Percentiles rank a stretch among this genome's conserved stretches.
Evolutionary conservation across 164 flowering plant species (phyloP).

Genomic region (Cinnamomum micranthum): DNA sequence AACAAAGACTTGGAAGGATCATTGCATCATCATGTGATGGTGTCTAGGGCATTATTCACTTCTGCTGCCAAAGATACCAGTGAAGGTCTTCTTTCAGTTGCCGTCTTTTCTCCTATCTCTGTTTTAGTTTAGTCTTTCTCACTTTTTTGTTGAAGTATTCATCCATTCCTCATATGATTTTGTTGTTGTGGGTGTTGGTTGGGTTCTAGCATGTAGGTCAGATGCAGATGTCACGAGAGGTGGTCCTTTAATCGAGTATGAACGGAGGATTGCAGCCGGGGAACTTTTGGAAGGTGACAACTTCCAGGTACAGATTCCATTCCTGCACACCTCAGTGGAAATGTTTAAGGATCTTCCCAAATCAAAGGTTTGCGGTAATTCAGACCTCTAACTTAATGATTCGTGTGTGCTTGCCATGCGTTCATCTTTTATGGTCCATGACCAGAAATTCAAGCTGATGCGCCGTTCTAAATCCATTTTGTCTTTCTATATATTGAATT

Average conservation of each 20-base stretch:
- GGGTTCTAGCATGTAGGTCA: conserved; percentile 1
- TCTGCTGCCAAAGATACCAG: conserved; percentile 36
- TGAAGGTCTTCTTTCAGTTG: conserved; percentile 37
- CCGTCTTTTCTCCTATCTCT: neutral
- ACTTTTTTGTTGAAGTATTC: neutral
- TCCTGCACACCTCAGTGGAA: neutral
- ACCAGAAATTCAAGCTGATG: neutral
- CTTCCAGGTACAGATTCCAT: conserved; percentile 53
- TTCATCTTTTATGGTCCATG: neutral
- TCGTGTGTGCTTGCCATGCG: neutral
- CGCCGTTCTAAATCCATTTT: no score
- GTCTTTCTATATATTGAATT: no score
- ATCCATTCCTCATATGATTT: no score
- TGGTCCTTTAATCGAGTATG: conserved; percentile 94
- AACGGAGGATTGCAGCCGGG: conserved; percentile 71
- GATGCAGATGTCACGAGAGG: conserved; percentile 34
- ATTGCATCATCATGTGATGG: conserved; percentile 19
- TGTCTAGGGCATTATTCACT: conserved; percentile 43
- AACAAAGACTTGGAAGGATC: conserved; percentile 20
- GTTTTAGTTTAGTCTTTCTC: no score
- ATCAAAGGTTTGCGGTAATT: neutral
- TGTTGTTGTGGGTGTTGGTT: neutral
- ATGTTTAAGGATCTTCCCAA: neutral
- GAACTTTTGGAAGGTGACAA: conserved; percentile 85
- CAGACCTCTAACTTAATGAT: neutral